phyloP scores from a whole-genome alignment of 2,329 filamentous ascomycete species.

The Talaromyces islandicus region DNA sequence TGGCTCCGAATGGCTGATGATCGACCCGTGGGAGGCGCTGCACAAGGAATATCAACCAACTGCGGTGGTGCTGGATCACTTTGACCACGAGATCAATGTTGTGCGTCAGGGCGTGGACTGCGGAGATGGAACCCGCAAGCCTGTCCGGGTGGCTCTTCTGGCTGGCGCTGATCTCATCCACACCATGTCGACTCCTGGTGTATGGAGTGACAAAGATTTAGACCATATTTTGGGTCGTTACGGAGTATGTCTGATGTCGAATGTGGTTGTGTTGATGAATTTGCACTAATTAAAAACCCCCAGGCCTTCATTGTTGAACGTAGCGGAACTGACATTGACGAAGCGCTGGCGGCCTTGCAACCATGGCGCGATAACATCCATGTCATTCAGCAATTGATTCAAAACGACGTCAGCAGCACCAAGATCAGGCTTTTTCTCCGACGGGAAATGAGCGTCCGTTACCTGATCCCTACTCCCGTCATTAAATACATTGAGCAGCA shows the following conservation, averaged over 20 bases:
- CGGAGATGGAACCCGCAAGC: conserved; percentile 58
- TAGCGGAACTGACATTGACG: conserved; percentile 79
- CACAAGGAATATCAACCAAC: conserved; percentile 83
- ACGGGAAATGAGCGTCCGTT: conserved; percentile 75
- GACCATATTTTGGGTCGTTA: conserved; percentile 82
- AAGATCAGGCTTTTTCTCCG: conserved; percentile 77
- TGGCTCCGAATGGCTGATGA: conserved; percentile 74
- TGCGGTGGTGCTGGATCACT: conserved; percentile 83
- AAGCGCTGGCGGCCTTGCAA: conserved; percentile 74
- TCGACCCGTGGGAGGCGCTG: conserved; percentile 84
- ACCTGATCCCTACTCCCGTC: conserved; percentile 66
- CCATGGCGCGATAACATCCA: conserved; percentile 81
- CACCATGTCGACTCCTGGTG: conserved; percentile 63
- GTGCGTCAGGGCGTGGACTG: conserved; percentile 68
- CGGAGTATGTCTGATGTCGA: conserved; percentile 42
- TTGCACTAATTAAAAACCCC: background rate
- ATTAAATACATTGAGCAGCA: conserved; percentile 68
- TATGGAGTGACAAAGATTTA: conserved; percentile 81
- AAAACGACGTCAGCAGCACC: conserved; percentile 75
- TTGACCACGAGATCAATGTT: conserved; percentile 81
- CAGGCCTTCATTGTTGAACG: conserved; percentile 78
- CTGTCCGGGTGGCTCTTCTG: conserved; percentile 70
- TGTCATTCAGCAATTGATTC: conserved; percentile 81
- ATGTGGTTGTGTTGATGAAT: background rate
- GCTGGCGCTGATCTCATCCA: conserved; percentile 71